Evolutionary conservation across 2,329 filamentous ascomycete genomes (phyloP).

Genomic region (Diaporthe citriasiana): DNA sequence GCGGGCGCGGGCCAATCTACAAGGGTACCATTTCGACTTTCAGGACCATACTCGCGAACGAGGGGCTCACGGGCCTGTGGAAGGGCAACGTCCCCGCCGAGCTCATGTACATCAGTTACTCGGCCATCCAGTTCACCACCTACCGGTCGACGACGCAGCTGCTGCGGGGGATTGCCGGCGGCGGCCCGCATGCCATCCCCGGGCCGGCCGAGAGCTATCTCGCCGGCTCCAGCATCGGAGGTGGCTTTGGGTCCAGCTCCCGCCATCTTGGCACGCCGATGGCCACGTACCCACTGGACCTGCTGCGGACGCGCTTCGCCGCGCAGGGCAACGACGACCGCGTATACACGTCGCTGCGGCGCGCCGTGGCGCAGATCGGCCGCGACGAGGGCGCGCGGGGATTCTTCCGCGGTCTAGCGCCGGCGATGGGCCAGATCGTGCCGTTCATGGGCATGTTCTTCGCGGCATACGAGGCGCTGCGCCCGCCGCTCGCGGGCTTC

Average conservation of each 20-base stretch:
- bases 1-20: slow-evolving; percentile 67
- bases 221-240: too few species aligned
- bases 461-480: slow-evolving; percentile 84
- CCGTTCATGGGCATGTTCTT: slow-evolving; percentile 99
- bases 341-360: slow-evolving; percentile 81
- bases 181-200: slow-evolving; percentile 63
- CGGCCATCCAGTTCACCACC: slow-evolving; percentile 88
- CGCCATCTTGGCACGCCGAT: too few species aligned
- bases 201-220: slow-evolving; percentile 83
- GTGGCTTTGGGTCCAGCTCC: too few species aligned
- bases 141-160: slow-evolving; percentile 83
- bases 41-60: slow-evolving; percentile 80
- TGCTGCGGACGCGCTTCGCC: slow-evolving; percentile 95
- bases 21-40: slow-evolving; percentile 84
- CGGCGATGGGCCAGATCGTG: slow-evolving; percentile 87
- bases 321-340: slow-evolving; percentile 83
- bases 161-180: slow-evolving; percentile 65
- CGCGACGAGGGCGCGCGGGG: slow-evolving; percentile 81
- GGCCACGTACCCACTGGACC: slow-evolving; percentile 90
- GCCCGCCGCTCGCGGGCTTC: slow-evolving; percentile 68
- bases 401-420: slow-evolving; percentile 89
- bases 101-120: slow-evolving; percentile 92
- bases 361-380: slow-evolving; percentile 80
- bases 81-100: slow-evolving; percentile 98
- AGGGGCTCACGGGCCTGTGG: slow-evolving; percentile 91